Percentiles rank a stretch among this genome's conserved stretches.
These are phyloP conservation scores for Peronospora farinosa DNA, from an alignment of 352 stramenopile species.

Conservation along the genomic window DNA sequence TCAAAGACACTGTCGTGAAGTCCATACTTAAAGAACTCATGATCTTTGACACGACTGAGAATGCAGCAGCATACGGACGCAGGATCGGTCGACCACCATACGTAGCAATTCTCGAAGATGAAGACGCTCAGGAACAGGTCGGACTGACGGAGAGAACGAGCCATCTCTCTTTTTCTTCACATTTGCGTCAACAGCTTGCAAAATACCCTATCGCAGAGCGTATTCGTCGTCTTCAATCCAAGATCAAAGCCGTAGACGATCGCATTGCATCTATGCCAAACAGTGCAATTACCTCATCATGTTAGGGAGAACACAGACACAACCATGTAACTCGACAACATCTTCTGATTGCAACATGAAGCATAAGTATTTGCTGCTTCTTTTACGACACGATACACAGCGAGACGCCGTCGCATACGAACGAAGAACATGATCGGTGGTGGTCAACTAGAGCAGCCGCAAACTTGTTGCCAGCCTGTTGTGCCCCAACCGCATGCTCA, in stretches of 20 bases:
- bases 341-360: slow-evolving; percentile 3
- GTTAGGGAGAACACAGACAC: slow-evolving; percentile 1
- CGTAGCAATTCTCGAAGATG: slow-evolving; percentile 35
- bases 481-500: slow-evolving; percentile 6
- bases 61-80: slow-evolving; percentile 39
- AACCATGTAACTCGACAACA: slow-evolving; percentile 3
- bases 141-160: slow-evolving; percentile 16
- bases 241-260: slow-evolving; percentile 40
- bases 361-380: slow-evolving; percentile 7
- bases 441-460: slow-evolving; percentile 19
- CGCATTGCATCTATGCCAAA: slow-evolving; percentile 25
- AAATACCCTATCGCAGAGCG: slow-evolving; percentile 41
- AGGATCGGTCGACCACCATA: slow-evolving; percentile 38
- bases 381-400: slow-evolving; percentile 32
- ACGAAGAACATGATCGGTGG: slow-evolving; percentile 29
- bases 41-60: slow-evolving; percentile 54
- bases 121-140: slow-evolving; percentile 10
- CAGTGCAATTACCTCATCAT: background rate
- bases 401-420: slow-evolving; percentile 26
- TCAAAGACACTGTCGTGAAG: slow-evolving; percentile 63
- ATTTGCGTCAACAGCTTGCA: slow-evolving; percentile 38
- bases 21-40: slow-evolving; percentile 73
- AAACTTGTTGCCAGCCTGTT: slow-evolving; percentile 17
- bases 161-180: slow-evolving; percentile 53
- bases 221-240: slow-evolving; percentile 27